Percentiles rank a stretch among this genome's conserved stretches.
phyloP scores from a whole-genome alignment of 257 asterid genomes.

The Fraxinus pennsylvanica region DNA sequence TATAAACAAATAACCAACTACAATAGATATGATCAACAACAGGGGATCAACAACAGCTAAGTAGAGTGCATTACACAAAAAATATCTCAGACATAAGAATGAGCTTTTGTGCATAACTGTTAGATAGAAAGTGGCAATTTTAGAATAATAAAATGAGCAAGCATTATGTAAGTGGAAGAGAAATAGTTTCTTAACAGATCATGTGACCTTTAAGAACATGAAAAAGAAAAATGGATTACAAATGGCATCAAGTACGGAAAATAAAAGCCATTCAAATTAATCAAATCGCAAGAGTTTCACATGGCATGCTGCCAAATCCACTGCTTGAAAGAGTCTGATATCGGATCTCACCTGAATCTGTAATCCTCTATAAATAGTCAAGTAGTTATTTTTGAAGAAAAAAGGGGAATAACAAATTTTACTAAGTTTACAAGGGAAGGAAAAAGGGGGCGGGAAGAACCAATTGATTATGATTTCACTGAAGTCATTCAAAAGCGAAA shows the following conservation, averaged over 20 bases:
- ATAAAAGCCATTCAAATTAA: slow-evolving; percentile 7
- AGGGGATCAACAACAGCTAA: slow-evolving; percentile 8
- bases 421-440: neutral
- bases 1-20: slow-evolving; percentile 14
- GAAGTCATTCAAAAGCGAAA: slow-evolving; percentile 4
- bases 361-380: slow-evolving; percentile 14
- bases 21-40: slow-evolving; percentile 14
- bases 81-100: slow-evolving; percentile 4
- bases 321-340: slow-evolving; percentile 1
- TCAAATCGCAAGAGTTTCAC: slow-evolving; percentile 4
- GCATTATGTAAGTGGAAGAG: slow-evolving; percentile 15
- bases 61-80: neutral
- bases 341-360: slow-evolving; percentile 1
- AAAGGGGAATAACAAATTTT: neutral
- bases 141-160: neutral
- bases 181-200: slow-evolving; percentile 8
- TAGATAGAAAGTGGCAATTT: slow-evolving; percentile 9
- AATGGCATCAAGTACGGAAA: slow-evolving; percentile 3
- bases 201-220: neutral
- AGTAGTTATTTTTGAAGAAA: slow-evolving; percentile 3
- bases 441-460: neutral
- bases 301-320: neutral
- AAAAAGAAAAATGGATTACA: neutral
- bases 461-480: neutral
- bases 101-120: slow-evolving; percentile 13